Evolutionary conservation across 164 flowering plant genomes (phyloP).

Genomic region (Stephania yunnanensis): DNA sequence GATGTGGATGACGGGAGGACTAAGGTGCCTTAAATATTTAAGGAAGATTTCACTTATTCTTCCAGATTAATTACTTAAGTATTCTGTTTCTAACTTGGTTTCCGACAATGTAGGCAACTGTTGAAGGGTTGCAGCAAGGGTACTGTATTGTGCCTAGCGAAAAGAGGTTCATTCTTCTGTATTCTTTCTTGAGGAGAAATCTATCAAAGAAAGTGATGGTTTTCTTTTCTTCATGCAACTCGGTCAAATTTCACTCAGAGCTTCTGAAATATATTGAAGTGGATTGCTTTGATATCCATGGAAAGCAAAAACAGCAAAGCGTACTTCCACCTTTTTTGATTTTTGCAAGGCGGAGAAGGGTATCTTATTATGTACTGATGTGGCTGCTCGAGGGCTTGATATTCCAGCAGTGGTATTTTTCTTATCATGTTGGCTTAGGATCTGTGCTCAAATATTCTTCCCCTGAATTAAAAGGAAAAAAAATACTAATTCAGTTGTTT

Average conservation of each 20-base stretch:
- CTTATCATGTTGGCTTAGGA: background rate
- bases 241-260: constrained; percentile 84
- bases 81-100: constrained; percentile 5
- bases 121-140: constrained; percentile 87
- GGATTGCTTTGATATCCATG: constrained; percentile 80
- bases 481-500: background rate
- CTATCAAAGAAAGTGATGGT: constrained; percentile 91
- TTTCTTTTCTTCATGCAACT: constrained; percentile 90
- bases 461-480: background rate
- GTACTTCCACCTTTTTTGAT: constrained; percentile 76
- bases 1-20: constrained; percentile 92
- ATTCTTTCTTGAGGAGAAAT: constrained; percentile 82
- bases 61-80: background rate
- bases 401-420: constrained; percentile 78
- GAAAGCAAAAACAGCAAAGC: constrained; percentile 86
- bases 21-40: constrained; percentile 37
- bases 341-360: constrained; percentile 82
- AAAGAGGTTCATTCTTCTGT: constrained; percentile 66
- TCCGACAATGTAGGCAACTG: constrained; percentile 57
- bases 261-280: constrained; percentile 71
- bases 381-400: constrained; percentile 96
- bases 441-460: background rate
- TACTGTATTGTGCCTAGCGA: constrained; percentile 74
- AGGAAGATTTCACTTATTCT: background rate
- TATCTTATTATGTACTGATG: constrained; percentile 92